Percentiles rank a stretch among this genome's conserved stretches.
phyloP scores from a whole-genome alignment of 2,329 filamentous ascomycete species.

The Sarocladiaceae sp. region DNA sequence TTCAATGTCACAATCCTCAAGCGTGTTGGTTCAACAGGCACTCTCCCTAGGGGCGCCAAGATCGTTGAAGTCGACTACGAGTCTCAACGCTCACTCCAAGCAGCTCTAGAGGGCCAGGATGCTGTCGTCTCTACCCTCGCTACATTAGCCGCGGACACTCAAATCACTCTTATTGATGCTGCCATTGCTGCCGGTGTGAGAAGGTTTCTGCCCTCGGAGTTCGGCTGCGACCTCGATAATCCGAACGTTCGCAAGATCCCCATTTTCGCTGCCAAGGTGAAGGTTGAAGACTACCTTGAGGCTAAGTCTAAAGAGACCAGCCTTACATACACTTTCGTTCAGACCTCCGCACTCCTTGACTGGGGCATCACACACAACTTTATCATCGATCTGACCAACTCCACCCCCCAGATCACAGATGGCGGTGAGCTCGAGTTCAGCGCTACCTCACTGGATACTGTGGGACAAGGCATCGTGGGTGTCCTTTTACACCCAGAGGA shows the following conservation, averaged over 20 bases:
- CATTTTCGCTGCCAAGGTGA: slow-evolving; percentile 47
- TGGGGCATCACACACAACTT: slow-evolving; percentile 43
- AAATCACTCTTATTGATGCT: slow-evolving; percentile 49
- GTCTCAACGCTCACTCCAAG: slow-evolving; percentile 41
- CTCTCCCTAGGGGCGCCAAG: slow-evolving; percentile 23
- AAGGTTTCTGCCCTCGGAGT: slow-evolving; percentile 60
- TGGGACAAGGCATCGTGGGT: slow-evolving; percentile 45
- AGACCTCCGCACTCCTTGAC: slow-evolving; percentile 55
- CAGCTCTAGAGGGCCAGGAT: slow-evolving; percentile 52
- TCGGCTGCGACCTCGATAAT: slow-evolving; percentile 30
- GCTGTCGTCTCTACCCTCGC: slow-evolving; percentile 41
- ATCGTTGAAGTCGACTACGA: slow-evolving; percentile 34
- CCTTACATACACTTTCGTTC: slow-evolving; percentile 52
- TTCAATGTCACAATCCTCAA: slow-evolving; percentile 33
- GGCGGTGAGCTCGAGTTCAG: slow-evolving; percentile 46
- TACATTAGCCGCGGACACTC: slow-evolving; percentile 33
- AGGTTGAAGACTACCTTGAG: slow-evolving; percentile 33
- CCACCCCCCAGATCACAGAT: slow-evolving; percentile 40
- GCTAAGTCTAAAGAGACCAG: slow-evolving; percentile 33
- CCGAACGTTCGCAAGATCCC: slow-evolving; percentile 38
- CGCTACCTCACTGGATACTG: slow-evolving; percentile 39
- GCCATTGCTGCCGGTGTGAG: slow-evolving; percentile 56
- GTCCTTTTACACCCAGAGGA: slow-evolving; percentile 44
- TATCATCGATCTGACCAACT: slow-evolving; percentile 35
- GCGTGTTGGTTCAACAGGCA: slow-evolving; percentile 35